Conservation (phyloP, 352 stramenopile genomes). For the Elongisporangium undulatum region DNA sequence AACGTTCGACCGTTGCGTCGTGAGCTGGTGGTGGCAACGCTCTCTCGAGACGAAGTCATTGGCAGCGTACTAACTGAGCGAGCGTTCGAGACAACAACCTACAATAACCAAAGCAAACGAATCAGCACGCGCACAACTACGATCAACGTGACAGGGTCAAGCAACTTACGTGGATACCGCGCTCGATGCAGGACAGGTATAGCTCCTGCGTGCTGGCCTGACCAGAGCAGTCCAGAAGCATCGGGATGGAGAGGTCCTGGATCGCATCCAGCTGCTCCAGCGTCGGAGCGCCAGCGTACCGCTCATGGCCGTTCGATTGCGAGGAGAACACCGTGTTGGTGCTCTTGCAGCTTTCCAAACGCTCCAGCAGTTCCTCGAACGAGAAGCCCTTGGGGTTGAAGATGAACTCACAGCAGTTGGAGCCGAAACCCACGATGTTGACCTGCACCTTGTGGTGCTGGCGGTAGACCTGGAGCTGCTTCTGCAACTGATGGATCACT, state of each 20-base stretch:
- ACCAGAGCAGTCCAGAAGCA: slow-evolving; percentile 71
- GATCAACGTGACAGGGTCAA: neutral
- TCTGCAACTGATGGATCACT: slow-evolving; percentile 56
- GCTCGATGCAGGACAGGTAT: slow-evolving; percentile 57
- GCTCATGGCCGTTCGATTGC: slow-evolving; percentile 2
- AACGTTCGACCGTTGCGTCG: slow-evolving; percentile 47
- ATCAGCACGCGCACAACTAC: neutral
- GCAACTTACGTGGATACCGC: slow-evolving; percentile 43
- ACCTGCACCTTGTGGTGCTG: slow-evolving; percentile 66
- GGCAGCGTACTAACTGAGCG: slow-evolving; percentile 49
- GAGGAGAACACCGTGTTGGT: slow-evolving; percentile 21
- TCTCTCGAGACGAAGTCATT: slow-evolving; percentile 49
- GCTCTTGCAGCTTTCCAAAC: slow-evolving; percentile 37
- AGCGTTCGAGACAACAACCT: slow-evolving; percentile 65
- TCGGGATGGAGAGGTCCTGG: slow-evolving; percentile 66
- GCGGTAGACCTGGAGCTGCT: slow-evolving; percentile 55
- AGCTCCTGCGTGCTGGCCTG: slow-evolving; percentile 44
- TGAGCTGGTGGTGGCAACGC: slow-evolving; percentile 33
- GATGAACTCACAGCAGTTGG: slow-evolving; percentile 51
- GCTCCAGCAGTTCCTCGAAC: slow-evolving; percentile 36
- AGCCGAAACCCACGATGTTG: slow-evolving; percentile 67
- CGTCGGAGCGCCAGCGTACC: slow-evolving; percentile 37
- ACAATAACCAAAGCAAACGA: neutral
- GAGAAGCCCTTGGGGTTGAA: slow-evolving; percentile 55
- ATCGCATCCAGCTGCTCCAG: slow-evolving; percentile 47